These are phyloP conservation scores for Sarcomyxa edulis DNA, from an alignment of 768 basidiomycete species.

Conservation along the genomic window DNA sequence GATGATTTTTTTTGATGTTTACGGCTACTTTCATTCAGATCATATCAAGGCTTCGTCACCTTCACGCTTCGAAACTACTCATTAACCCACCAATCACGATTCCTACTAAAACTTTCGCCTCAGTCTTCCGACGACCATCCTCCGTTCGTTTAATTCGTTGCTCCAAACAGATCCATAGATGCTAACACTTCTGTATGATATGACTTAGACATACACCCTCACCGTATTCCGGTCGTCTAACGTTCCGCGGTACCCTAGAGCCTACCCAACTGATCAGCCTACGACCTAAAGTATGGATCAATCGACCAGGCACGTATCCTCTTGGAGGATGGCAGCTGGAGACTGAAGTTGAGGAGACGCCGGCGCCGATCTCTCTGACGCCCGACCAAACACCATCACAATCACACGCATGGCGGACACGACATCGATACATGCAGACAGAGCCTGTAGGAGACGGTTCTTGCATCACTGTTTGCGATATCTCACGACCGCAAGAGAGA, in stretches of 20 bases:
- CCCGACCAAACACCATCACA: conserved; percentile 1
- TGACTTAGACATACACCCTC: too few species aligned
- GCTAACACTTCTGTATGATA: too few species aligned
- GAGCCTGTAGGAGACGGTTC: conserved; percentile 19
- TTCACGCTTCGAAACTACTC: conserved; percentile 73
- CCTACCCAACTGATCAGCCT: conserved; percentile 43
- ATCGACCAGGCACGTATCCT: conserved; percentile 58
- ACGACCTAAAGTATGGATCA: conserved; percentile 51
- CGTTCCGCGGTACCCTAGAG: conserved; percentile 52
- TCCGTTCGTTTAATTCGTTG: conserved; percentile 16
- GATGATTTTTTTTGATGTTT: conserved; percentile 1
- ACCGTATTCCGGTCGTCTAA: conserved; percentile 61
- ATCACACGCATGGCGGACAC: conserved; percentile 11
- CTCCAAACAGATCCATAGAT: conserved; percentile 3
- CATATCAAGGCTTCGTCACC: conserved; percentile 45
- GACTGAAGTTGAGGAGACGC: conserved; percentile 57
- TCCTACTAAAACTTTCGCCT: conserved; percentile 45
- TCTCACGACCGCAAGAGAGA: neutral
- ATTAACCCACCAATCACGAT: conserved; percentile 52
- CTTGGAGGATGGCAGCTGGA: conserved; percentile 68
- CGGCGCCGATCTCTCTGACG: too few species aligned
- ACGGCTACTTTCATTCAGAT: conserved; percentile 34
- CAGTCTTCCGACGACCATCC: conserved; percentile 15
- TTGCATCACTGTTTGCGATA: conserved; percentile 27
- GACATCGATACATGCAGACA: conserved; percentile 32